Evolutionary conservation across 169 alveolate species (phyloP).

Genomic region (Cryptosporidium meleagridis): DNA sequence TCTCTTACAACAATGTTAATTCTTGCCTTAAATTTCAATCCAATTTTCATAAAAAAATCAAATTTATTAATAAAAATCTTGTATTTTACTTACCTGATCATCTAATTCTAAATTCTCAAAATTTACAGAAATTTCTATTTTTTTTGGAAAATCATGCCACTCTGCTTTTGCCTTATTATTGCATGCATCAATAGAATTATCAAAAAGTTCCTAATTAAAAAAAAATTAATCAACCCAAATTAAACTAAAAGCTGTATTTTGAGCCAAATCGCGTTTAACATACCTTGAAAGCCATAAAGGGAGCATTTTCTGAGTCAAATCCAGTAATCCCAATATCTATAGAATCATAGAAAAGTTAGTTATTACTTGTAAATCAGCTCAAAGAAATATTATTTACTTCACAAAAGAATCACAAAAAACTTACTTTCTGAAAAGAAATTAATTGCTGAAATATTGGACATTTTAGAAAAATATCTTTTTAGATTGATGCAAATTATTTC

Average conservation of each 20-base stretch:
- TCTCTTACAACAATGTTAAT: conserved; percentile 24
- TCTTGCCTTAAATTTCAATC: conserved; percentile 30
- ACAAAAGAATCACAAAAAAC: neutral
- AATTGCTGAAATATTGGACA: conserved; percentile 50
- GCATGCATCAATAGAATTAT: conserved; percentile 71
- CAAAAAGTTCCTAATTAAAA: conserved; percentile 44
- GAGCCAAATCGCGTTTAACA: neutral
- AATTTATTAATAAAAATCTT: neutral
- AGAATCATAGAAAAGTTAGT: neutral
- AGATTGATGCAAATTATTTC: neutral
- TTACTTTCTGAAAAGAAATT: conserved; percentile 68
- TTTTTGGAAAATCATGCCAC: conserved; percentile 31
- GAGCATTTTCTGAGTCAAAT: conserved; percentile 70
- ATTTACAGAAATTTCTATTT: conserved; percentile 1
- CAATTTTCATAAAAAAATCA: neutral
- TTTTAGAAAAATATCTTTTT: neutral
- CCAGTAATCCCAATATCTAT: conserved; percentile 71
- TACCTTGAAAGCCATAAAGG: conserved; percentile 67
- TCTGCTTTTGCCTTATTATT: conserved; percentile 4
- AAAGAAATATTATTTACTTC: neutral
- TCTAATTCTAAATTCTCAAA: conserved; percentile 27
- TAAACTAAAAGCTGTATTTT: neutral
- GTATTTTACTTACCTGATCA: conserved; percentile 16
- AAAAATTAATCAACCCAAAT: neutral
- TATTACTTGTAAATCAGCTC: neutral